These are phyloP conservation scores for Solanum ahanhuiri DNA, from an alignment of 257 asterid genomes.

Conservation along the genomic window DNA sequence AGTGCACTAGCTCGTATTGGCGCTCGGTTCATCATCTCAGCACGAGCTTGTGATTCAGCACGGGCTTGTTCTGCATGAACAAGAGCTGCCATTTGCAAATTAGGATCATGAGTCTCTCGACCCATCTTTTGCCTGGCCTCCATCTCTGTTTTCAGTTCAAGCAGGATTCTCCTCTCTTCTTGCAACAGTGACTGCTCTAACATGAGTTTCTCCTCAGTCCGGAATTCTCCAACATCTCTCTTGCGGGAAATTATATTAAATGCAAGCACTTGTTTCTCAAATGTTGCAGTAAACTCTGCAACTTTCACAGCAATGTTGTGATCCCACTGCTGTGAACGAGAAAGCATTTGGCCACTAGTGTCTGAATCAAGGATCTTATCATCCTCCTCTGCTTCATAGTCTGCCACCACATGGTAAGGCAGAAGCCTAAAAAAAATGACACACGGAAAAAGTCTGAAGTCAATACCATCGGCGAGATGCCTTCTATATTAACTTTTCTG, in stretches of 20 bases:
- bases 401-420: conserved; percentile 98
- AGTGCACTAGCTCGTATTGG: conserved; percentile 60
- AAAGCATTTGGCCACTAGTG: conserved; percentile 69
- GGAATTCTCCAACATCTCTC: conserved; percentile 78
- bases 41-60: conserved; percentile 69
- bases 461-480: neutral
- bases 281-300: conserved; percentile 92
- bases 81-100: conserved; percentile 74
- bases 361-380: conserved; percentile 96
- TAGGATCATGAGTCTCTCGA: conserved; percentile 56
- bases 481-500: neutral
- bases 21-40: conserved; percentile 72
- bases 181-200: conserved; percentile 81
- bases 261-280: conserved; percentile 96
- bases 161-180: conserved; percentile 56
- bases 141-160: conserved; percentile 58
- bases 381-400: conserved; percentile 99
- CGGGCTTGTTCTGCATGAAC: conserved; percentile 57
- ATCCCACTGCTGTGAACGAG: conserved; percentile 99
- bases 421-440: conserved; percentile 47
- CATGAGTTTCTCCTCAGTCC: conserved; percentile 95
- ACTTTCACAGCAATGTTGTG: conserved; percentile 90
- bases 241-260: conserved; percentile 83
- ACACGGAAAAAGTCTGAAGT: neutral
- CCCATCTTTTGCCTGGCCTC: conserved; percentile 54